phyloP scores from a whole-genome alignment of 2,329 filamentous ascomycete species.

The Aspergillus quadricinctus region DNA sequence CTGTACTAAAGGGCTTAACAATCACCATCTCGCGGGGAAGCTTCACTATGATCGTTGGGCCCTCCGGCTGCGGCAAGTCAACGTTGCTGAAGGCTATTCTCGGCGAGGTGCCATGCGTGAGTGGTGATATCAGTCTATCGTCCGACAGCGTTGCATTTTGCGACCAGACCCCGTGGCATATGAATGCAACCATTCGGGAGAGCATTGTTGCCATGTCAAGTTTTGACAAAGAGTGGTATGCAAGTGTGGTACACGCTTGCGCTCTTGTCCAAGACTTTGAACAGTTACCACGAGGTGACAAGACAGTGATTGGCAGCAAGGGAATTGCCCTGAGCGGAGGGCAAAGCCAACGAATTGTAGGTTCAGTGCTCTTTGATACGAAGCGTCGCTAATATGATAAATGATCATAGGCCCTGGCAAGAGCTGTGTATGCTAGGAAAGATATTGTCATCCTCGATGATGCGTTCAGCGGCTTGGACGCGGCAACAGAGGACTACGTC shows the following conservation, averaged over 20 bases:
- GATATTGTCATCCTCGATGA: conserved; percentile 50
- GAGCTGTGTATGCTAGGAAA: conserved; percentile 48
- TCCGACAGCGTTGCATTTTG: conserved; percentile 37
- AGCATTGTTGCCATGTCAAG: conserved; percentile 37
- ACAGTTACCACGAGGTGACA: conserved; percentile 38
- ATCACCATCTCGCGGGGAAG: conserved; percentile 40
- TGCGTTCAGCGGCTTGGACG: conserved; percentile 49
- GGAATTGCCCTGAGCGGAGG: conserved; percentile 51
- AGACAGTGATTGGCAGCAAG: conserved; percentile 49
- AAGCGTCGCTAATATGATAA: background rate
- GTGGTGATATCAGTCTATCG: conserved; percentile 31
- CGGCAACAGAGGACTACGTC: conserved; percentile 46
- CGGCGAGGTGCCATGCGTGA: conserved; percentile 37
- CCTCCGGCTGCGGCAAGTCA: conserved; percentile 52
- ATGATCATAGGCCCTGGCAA: conserved; percentile 43
- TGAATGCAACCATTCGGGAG: conserved; percentile 39
- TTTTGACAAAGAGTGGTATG: conserved; percentile 37
- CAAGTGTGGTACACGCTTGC: conserved; percentile 33
- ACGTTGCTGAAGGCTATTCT: conserved; percentile 46
- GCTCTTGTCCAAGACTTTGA: conserved; percentile 37
- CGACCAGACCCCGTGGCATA: conserved; percentile 39
- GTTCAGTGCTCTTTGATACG: conserved; percentile 7
- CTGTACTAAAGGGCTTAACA: conserved; percentile 40
- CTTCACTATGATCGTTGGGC: conserved; percentile 48
- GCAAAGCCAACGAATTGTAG: conserved; percentile 48